These are phyloP conservation scores for Dryadomyces quercus-mongolicae DNA, from an alignment of 2,329 filamentous ascomycete genomes.

Conservation along the genomic window DNA sequence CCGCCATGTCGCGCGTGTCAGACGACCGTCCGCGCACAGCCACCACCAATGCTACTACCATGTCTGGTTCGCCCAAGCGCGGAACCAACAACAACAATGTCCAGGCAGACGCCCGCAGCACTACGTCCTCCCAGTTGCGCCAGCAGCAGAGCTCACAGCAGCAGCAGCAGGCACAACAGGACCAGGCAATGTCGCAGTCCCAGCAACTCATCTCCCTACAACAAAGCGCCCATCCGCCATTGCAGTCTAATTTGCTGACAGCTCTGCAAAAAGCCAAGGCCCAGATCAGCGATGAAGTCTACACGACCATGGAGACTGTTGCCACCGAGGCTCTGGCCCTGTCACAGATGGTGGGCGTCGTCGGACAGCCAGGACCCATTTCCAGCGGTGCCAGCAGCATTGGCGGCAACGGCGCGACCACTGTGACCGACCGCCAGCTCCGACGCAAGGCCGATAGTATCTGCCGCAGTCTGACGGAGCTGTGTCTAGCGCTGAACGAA, in stretches of 20 bases:
- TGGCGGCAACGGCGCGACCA: conserved; percentile 31
- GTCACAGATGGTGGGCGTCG: conserved; percentile 63
- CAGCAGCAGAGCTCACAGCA: conserved; percentile 43
- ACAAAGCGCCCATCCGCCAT: conserved; percentile 51
- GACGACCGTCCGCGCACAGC: conserved; percentile 82
- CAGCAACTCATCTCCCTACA: conserved; percentile 14
- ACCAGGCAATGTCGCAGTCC: not conserved
- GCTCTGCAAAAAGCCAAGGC: conserved; percentile 69
- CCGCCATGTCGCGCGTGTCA: conserved; percentile 60
- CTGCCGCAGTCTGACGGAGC: conserved; percentile 82
- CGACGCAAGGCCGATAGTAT: conserved; percentile 85
- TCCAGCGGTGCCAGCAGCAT: conserved; percentile 54
- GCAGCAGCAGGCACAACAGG: conserved; percentile 22
- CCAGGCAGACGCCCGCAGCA: conserved; percentile 29
- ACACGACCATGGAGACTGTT: conserved; percentile 66
- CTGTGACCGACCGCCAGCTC: conserved; percentile 67
- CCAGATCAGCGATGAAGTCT: conserved; percentile 59
- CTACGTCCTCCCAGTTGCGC: conserved; percentile 34
- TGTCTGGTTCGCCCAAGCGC: conserved; percentile 81
- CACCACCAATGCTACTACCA: conserved; percentile 79
- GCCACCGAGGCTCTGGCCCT: conserved; percentile 72
- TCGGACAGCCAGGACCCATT: conserved; percentile 55
- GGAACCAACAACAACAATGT: conserved; percentile 37
- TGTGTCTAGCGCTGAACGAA: conserved; percentile 74
- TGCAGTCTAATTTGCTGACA: conserved; percentile 49